These are phyloP conservation scores for Lignosus rhinocerotis DNA, from an alignment of 1,284 basidiomycete genomes.

Conservation along the genomic window DNA sequence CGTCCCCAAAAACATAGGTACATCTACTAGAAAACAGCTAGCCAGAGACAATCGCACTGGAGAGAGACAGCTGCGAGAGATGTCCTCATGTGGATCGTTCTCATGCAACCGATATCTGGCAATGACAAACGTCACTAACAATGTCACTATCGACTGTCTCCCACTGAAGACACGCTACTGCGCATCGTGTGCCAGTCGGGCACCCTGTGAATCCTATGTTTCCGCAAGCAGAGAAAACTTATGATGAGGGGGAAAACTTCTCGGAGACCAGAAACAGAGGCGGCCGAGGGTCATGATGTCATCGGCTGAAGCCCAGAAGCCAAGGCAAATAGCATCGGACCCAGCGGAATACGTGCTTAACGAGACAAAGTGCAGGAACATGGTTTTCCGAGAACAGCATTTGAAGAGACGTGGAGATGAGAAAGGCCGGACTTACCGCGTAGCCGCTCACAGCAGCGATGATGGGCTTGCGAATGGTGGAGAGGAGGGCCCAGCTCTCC, in stretches of 20 bases:
- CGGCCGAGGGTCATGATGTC: neutral
- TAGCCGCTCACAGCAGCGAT: slow-evolving; percentile 96
- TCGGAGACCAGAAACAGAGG: neutral
- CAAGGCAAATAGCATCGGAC: neutral
- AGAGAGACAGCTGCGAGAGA: too few species aligned
- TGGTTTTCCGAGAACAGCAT: neutral
- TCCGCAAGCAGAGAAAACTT: too few species aligned
- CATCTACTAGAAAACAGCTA: too few species aligned
- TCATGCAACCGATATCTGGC: too few species aligned
- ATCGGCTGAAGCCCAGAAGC: neutral
- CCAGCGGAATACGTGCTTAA: neutral
- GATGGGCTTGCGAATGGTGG: slow-evolving; percentile 85
- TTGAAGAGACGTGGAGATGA: neutral
- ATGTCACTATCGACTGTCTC: too few species aligned
- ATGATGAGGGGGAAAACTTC: too few species aligned
- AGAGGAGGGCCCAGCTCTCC: slow-evolving; percentile 83
- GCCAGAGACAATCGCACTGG: too few species aligned
- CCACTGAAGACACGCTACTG: neutral
- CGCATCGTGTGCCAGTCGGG: neutral
- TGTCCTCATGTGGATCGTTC: too few species aligned
- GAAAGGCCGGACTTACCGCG: slow-evolving; percentile 60
- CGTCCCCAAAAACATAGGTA: too few species aligned
- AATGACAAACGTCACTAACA: too few species aligned
- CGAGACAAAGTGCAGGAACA: neutral
- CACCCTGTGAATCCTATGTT: too few species aligned